These are phyloP conservation scores for Plectranthus barbatus DNA, from an alignment of 257 asterid species.

Conservation along the genomic window DNA sequence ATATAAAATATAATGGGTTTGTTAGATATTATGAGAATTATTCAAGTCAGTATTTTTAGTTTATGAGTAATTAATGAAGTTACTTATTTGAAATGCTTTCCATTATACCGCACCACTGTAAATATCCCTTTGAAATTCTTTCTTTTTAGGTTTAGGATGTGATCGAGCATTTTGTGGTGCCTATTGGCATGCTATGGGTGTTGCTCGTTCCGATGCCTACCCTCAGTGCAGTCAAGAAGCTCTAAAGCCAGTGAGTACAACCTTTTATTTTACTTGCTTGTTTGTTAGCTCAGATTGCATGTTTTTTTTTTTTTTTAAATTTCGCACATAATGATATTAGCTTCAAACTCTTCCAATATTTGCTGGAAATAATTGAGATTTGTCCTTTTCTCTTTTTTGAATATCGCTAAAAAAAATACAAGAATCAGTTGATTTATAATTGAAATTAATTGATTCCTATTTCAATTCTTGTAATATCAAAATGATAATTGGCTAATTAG, in stretches of 20 bases:
- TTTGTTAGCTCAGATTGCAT: background rate
- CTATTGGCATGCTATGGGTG: constrained; percentile 79
- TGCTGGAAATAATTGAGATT: background rate
- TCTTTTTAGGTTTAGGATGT: constrained; percentile 79
- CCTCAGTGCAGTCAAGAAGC: constrained; percentile 62
- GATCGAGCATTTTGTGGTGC: constrained; percentile 98
- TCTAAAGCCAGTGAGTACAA: constrained; percentile 62
- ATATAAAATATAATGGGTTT: too few species aligned
- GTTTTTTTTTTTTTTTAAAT: background rate
- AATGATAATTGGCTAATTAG: too few species aligned
- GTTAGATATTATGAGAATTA: background rate
- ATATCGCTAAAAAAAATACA: too few species aligned
- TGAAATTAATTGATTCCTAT: too few species aligned
- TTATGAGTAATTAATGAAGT: background rate
- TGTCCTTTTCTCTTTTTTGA: background rate
- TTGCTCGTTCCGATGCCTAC: constrained; percentile 33
- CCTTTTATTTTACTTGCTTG: background rate
- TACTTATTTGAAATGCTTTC: background rate
- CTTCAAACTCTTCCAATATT: background rate
- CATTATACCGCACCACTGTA: constrained; percentile 72
- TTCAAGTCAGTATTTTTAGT: background rate
- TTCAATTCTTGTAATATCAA: too few species aligned
- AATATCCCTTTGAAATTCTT: constrained; percentile 3
- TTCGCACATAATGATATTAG: background rate
- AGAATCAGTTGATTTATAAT: too few species aligned